Evolutionary conservation across 2,329 filamentous ascomycete species (phyloP), one percentile per base, ranked within the genome.

Genomic region (Colletotrichum sp.): DNA sequence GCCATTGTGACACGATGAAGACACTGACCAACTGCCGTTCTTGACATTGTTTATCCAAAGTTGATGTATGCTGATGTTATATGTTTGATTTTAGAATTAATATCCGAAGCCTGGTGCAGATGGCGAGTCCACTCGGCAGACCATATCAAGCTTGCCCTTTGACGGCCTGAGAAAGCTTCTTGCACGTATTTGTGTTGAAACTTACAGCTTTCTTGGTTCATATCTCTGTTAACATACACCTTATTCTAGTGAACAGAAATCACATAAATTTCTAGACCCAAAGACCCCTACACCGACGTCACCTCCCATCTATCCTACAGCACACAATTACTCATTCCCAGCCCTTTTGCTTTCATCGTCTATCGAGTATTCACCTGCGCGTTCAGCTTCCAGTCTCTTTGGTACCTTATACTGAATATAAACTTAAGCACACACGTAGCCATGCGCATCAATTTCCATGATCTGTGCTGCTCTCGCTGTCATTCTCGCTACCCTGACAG

Each of bases 401-500:
- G 39, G 18, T n/a, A n/a, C n/a, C n/a, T n/a, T n/a, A n/a, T 43
- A 43, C 3, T n/a, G 9, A 10, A 43, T 8, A 43, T 9, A 0
- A 43, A n/a, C 18, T n/a, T 18, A 0, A 9, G 18, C 18, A n/a
- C 0, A 0, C 8, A 43, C 0, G 3, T 18, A 43, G 39, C 9
- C 18, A 10, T 43, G 3, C 8, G 39, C 18, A n/a, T 43, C 1
- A 0, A 43, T 43, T n/a, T n/a, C 4, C 39, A 0, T 43, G 8
- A 9, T 43, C 39, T n/a, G 16, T n/a, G 16, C 8, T 43, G 39
- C 18, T 43, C 18, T 43, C 18, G 5, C 39, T 43, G 3, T n/a
- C 39, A 18, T 0, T 43, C 36, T 43, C 8, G 8, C 16, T 18
- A n/a, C n/a, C n/a, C n/a, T n/a, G n/a, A n/a, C n/a, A 18, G 16